Conservation (phyloP, 305 asterid genomes). For the Solanum hybrid region DNA sequence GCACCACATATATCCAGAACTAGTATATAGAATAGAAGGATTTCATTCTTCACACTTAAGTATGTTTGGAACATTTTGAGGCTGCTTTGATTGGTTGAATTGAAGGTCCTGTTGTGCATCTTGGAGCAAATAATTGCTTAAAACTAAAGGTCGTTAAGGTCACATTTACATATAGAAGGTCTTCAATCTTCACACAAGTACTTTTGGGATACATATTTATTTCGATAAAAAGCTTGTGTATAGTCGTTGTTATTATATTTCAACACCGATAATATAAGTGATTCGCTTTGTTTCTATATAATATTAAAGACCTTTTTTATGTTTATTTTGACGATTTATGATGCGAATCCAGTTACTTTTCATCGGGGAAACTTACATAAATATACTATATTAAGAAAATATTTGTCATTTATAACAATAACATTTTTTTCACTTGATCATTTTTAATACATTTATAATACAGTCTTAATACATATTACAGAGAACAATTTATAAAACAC, state of each 20-base stretch:
- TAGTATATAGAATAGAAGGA: not conserved
- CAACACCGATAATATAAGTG: not conserved
- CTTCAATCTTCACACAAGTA: not conserved
- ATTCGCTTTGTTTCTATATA: not conserved
- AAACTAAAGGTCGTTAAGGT: not conserved
- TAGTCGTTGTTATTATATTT: not conserved
- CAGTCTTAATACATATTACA: too few species aligned
- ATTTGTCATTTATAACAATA: too few species aligned
- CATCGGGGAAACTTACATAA: too few species aligned
- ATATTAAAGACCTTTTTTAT: not conserved
- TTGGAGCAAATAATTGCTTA: not conserved
- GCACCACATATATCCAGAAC: too few species aligned
- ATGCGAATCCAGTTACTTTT: too few species aligned
- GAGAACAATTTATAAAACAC: too few species aligned
- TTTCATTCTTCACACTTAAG: not conserved
- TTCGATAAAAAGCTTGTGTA: not conserved
- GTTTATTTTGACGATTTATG: not conserved
- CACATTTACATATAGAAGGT: not conserved
- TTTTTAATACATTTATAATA: too few species aligned
- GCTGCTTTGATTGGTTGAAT: not conserved
- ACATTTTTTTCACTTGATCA: too few species aligned
- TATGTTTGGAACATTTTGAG: not conserved
- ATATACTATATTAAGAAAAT: too few species aligned
- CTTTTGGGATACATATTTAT: not conserved
- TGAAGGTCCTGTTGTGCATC: not conserved